Percentiles rank a stretch among this genome's conserved stretches.
Conservation (phyloP, 225 moss, liverwort and hornwort genomes). For the Pleurozium schreberi region DNA sequence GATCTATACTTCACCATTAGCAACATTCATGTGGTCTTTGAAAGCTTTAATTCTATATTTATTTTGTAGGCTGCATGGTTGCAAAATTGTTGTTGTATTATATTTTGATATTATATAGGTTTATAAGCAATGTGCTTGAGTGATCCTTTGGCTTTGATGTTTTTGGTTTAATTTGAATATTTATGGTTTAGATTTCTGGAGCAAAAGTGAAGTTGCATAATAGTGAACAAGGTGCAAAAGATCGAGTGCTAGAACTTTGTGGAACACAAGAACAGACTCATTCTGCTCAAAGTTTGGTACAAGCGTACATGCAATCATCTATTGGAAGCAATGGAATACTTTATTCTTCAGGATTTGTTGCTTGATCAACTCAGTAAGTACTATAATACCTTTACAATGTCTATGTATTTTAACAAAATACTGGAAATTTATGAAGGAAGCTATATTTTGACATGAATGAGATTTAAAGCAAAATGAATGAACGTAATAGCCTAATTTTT, state of each 20-base stretch:
- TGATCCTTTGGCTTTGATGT: neutral
- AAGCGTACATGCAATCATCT: slow-evolving; percentile 60
- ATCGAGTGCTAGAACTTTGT: slow-evolving; percentile 77
- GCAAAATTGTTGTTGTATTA: neutral
- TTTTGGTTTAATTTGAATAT: neutral
- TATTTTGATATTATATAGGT: neutral
- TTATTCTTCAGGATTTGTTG: slow-evolving; percentile 6
- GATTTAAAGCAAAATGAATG: neutral
- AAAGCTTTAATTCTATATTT: neutral
- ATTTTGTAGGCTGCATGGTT: no score
- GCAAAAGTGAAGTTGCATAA: slow-evolving; percentile 92
- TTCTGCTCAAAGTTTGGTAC: slow-evolving; percentile 60
- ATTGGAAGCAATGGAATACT: slow-evolving; percentile 24
- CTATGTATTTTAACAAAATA: neutral
- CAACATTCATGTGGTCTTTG: neutral
- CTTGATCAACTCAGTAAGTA: neutral
- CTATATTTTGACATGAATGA: neutral
- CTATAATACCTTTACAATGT: neutral
- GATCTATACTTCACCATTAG: neutral
- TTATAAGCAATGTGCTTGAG: neutral
- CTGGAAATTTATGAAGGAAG: neutral
- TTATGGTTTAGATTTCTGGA: slow-evolving; percentile 54
- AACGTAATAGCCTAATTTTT: neutral
- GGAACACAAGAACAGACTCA: slow-evolving; percentile 81
- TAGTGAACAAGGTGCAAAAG: slow-evolving; percentile 66